Conservation (phyloP, 345 rosid genomes). For the Brassica nigra region DNA sequence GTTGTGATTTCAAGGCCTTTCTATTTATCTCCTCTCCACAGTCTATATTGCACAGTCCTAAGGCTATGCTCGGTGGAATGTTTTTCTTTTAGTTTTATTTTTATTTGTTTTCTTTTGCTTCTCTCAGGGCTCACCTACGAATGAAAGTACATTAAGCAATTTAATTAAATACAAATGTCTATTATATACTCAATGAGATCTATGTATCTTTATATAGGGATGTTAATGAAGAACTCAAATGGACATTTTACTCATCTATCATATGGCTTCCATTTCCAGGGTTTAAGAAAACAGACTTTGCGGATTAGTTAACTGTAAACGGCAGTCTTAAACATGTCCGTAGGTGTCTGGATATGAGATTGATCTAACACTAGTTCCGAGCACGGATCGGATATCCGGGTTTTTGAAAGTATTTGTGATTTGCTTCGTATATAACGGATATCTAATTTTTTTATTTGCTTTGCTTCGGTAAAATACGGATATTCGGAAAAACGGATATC, state of each 20-base stretch:
- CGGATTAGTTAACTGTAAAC: neutral
- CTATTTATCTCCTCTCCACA: neutral
- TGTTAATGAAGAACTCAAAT: neutral
- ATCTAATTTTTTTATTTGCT: too few species aligned
- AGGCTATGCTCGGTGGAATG: conserved; percentile 25
- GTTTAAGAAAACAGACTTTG: neutral
- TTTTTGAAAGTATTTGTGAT: too few species aligned
- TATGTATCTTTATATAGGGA: neutral
- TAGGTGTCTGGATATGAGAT: neutral
- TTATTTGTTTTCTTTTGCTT: neutral
- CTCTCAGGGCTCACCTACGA: neutral
- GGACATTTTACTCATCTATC: neutral
- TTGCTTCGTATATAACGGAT: too few species aligned
- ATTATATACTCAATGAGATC: neutral
- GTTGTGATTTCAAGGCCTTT: conserved; percentile 18
- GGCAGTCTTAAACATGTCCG: neutral
- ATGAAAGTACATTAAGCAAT: neutral
- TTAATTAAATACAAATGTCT: neutral
- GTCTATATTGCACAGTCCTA: conserved; percentile 30
- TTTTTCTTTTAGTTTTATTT: neutral
- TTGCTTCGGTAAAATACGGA: too few species aligned
- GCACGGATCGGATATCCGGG: too few species aligned
- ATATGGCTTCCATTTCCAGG: neutral
- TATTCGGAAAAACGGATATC: too few species aligned
- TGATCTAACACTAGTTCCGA: neutral